These are phyloP conservation scores for Amphicarpaea edgeworthii DNA, from an alignment of 306 rosid species.

Conservation along the genomic window DNA sequence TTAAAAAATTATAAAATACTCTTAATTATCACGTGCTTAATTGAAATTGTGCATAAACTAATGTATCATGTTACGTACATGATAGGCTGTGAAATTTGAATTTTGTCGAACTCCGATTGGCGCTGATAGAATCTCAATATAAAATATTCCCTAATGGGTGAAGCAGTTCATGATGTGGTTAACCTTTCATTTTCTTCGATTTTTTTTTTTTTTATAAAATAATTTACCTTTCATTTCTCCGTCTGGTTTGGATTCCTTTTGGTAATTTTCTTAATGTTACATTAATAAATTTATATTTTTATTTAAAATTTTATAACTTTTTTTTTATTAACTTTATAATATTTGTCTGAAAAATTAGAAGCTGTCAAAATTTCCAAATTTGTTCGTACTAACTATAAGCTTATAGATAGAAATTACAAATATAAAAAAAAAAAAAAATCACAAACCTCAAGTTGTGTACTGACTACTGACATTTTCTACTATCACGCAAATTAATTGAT, in stretches of 20 bases:
- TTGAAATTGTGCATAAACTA: background rate
- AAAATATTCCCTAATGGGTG: background rate
- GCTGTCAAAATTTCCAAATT: background rate
- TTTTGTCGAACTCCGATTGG: background rate
- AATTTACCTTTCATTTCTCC: background rate
- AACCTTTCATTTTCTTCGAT: background rate
- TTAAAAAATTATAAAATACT: background rate
- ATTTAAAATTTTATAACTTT: background rate
- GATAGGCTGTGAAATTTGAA: background rate
- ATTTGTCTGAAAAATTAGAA: background rate
- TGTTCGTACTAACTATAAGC: background rate
- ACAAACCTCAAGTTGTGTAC: no score
- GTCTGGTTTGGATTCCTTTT: background rate
- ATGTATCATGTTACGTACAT: background rate
- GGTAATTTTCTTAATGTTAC: no score
- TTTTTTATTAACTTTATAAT: background rate
- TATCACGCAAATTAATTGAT: no score
- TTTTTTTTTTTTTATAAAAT: background rate
- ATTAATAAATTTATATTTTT: background rate
- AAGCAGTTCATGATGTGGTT: background rate
- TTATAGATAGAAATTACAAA: no score
- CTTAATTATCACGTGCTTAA: constrained; percentile 13
- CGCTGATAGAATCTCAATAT: background rate
- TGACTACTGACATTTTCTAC: no score
- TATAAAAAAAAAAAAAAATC: no score